These are phyloP conservation scores for Cyclocybe aegerita DNA, from an alignment of 768 basidiomycete genomes.

Conservation along the genomic window DNA sequence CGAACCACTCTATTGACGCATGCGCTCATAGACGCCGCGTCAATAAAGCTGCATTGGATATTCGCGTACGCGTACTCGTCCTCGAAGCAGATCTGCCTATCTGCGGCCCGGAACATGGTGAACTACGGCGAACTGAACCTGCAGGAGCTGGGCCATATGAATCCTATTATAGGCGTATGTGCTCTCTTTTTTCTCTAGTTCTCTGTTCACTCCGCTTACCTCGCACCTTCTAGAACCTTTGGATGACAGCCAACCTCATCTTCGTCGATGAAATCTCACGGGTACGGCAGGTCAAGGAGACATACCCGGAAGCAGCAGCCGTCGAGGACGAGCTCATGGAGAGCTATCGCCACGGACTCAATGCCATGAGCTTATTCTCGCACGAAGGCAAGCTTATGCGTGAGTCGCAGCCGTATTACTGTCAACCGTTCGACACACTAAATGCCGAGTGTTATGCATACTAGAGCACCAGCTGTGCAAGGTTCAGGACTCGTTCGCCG, in stretches of 20 bases:
- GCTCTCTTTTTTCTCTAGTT: conserved; percentile 7
- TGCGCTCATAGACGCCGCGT: conserved; percentile 46
- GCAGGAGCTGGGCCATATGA: conserved; percentile 38
- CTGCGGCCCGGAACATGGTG: conserved; percentile 43
- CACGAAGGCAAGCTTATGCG: conserved; percentile 45
- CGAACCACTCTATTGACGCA: conserved; percentile 45
- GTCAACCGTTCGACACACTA: background rate
- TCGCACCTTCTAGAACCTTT: conserved; percentile 35
- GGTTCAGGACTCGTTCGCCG: conserved; percentile 44
- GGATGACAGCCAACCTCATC: conserved; percentile 45
- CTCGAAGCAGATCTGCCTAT: conserved; percentile 44
- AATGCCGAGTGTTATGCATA: background rate
- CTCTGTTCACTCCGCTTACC: conserved; percentile 1
- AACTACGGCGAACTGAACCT: conserved; percentile 36
- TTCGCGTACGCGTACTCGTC: conserved; percentile 41
- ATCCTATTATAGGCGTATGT: conserved; percentile 55
- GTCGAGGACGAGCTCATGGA: conserved; percentile 43
- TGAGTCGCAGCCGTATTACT: conserved; percentile 27
- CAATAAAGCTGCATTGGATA: conserved; percentile 50
- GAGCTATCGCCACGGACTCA: conserved; percentile 37
- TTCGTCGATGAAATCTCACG: conserved; percentile 47
- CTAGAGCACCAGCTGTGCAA: conserved; percentile 45
- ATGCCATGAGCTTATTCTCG: conserved; percentile 41
- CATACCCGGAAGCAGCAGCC: conserved; percentile 27
- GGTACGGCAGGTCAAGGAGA: conserved; percentile 30